Evolutionary conservation across 306 rosid genomes (phyloP).

Genomic region (Medicago arabica): DNA sequence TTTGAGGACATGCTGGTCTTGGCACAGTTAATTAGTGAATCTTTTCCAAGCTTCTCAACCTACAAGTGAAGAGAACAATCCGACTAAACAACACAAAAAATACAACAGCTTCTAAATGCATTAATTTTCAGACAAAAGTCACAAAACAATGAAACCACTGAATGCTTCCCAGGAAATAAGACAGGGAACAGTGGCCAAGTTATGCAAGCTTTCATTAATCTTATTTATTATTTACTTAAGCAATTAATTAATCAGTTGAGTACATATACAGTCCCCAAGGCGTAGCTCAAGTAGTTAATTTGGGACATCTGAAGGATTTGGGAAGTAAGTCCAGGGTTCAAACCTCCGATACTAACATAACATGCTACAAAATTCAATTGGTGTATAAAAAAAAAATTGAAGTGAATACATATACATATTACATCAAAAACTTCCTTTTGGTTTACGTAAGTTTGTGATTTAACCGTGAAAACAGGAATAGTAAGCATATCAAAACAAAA

Average conservation of each 20-base stretch:
- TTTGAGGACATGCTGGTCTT: conserved; percentile 99
- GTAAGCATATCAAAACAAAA: not conserved
- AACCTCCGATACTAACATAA: too few relatives aligned
- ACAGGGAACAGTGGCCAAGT: not conserved
- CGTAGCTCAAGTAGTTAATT: too few relatives aligned
- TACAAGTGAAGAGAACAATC: conserved; percentile 39
- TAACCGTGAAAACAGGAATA: not conserved
- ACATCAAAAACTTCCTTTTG: not conserved
- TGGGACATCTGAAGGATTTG: too few relatives aligned
- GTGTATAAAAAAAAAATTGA: too few relatives aligned
- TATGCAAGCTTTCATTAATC: conserved; percentile 1
- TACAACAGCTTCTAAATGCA: conserved; percentile 15
- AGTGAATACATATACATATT: not conserved
- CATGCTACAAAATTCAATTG: too few relatives aligned
- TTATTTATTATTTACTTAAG: not conserved
- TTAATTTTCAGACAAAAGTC: conserved; percentile 2
- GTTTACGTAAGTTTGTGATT: not conserved
- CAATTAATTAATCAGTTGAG: conserved; percentile 6
- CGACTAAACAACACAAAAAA: conserved; percentile 18
- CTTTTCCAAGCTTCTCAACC: conserved; percentile 98
- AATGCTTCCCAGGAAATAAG: conserved; percentile 16
- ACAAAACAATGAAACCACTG: not conserved
- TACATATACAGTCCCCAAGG: not conserved
- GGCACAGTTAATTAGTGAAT: conserved; percentile 85
- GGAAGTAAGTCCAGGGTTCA: too few relatives aligned